Evolutionary conservation across 768 basidiomycete species (phyloP).

Genomic region (Suillus sp.): DNA sequence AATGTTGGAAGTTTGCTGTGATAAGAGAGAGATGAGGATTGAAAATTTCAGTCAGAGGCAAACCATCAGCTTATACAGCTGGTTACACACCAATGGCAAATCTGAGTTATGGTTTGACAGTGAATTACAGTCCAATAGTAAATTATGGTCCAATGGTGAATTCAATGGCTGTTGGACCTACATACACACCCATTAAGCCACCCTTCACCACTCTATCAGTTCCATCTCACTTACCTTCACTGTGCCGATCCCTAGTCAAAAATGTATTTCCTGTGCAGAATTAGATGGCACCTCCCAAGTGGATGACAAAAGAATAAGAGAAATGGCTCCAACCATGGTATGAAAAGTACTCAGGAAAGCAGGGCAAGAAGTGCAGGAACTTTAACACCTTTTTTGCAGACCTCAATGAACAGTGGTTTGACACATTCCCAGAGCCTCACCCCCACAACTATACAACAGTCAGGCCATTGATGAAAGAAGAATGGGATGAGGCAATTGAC

Average conservation of each 20-base stretch:
- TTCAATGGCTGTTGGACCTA: background rate
- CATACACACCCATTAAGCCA: background rate
- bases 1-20: background rate
- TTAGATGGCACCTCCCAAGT: background rate
- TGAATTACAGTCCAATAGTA: background rate
- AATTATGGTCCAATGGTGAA: background rate
- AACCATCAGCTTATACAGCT: too few species aligned
- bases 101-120: background rate
- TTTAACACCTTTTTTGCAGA: background rate
- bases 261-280: too few species aligned
- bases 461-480: background rate
- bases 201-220: background rate
- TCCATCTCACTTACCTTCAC: background rate
- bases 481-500: background rate
- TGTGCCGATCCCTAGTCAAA: background rate
- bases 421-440: background rate
- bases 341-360: background rate
- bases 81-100: background rate
- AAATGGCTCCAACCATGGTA: background rate
- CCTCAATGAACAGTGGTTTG: background rate
- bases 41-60: background rate
- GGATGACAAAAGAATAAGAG: background rate
- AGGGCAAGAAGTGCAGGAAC: background rate
- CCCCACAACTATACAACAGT: background rate
- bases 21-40: background rate